phyloP scores from a whole-genome alignment of 139 green algal species.

The Volvox reticuliferus region DNA sequence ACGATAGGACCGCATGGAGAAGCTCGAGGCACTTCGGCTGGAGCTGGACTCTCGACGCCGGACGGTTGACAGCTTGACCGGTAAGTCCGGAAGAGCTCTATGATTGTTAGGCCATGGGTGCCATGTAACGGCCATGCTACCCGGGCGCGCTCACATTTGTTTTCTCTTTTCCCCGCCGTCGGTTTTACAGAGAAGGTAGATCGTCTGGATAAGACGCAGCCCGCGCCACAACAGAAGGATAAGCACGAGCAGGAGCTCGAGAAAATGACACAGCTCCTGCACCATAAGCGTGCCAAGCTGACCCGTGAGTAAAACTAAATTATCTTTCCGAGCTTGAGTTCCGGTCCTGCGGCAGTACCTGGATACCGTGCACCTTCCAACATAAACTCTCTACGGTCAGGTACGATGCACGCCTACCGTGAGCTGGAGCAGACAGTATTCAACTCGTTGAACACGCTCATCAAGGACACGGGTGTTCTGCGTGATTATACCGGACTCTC shows the following conservation, averaged over 20 bases:
- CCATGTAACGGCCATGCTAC: too few species aligned
- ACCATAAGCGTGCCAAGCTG: conserved; percentile 89
- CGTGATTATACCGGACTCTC: conserved; percentile 82
- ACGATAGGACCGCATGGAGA: conserved; percentile 79
- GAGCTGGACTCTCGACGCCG: conserved; percentile 88
- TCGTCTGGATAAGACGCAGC: conserved; percentile 36
- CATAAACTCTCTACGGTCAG: background rate
- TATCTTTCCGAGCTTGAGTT: too few species aligned
- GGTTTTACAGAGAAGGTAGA: conserved; percentile 52
- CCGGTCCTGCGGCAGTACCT: too few species aligned
- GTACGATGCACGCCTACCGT: conserved; percentile 68
- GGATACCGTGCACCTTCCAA: background rate
- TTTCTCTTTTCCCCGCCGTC: too few species aligned
- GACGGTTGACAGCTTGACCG: conserved; percentile 81
- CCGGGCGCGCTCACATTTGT: too few species aligned
- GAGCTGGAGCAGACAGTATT: conserved; percentile 88
- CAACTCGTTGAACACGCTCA: conserved; percentile 86
- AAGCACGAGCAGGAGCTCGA: conserved; percentile 83
- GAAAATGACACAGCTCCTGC: conserved; percentile 72
- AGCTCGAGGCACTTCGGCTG: conserved; percentile 83
- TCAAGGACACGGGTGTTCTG: conserved; percentile 87
- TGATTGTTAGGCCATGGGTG: too few species aligned
- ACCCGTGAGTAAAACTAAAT: conserved; percentile 67
- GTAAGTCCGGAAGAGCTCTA: conserved; percentile 17
- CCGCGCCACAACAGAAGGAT: conserved; percentile 63